Conservation (phyloP, 805 yeast species). For the Candida nemodendra region DNA sequence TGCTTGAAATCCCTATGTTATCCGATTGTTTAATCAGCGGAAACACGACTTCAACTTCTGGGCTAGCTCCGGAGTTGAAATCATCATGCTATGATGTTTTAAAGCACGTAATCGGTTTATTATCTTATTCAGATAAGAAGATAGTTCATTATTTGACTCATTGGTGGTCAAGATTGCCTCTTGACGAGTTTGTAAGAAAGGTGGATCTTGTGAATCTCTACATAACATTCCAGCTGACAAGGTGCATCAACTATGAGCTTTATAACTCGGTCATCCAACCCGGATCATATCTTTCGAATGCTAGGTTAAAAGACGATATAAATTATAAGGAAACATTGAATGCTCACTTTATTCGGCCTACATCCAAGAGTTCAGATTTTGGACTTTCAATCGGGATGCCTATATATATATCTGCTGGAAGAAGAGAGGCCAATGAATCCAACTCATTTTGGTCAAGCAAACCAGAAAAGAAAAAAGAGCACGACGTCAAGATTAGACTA, state of each 20-base stretch:
- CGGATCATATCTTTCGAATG: conserved; percentile 15
- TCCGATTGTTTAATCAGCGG: conserved; percentile 42
- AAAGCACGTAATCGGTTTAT: conserved; percentile 65
- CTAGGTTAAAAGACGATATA: conserved; percentile 27
- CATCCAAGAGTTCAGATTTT: conserved; percentile 25
- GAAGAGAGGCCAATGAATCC: conserved; percentile 9
- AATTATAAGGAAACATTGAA: conserved; percentile 29
- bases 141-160: conserved; percentile 45
- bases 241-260: conserved; percentile 40
- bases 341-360: conserved; percentile 27
- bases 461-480: conserved; percentile 19
- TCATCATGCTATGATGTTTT: conserved; percentile 64
- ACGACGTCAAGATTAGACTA: conserved; percentile 41
- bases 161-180: conserved; percentile 50
- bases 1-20: conserved; percentile 68
- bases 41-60: conserved; percentile 19
- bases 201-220: conserved; percentile 73
- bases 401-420: conserved; percentile 22
- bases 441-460: conserved; percentile 15
- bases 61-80: conserved; percentile 46
- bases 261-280: conserved; percentile 23
- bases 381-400: conserved; percentile 28
- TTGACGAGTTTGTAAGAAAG: conserved; percentile 45
- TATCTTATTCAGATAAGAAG: conserved; percentile 48
- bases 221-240: conserved; percentile 71